Evolutionary conservation across 2,329 filamentous ascomycete species (phyloP), one percentile per base, ranked within the genome.

Genomic region (Beauveria rudraprayagi): DNA sequence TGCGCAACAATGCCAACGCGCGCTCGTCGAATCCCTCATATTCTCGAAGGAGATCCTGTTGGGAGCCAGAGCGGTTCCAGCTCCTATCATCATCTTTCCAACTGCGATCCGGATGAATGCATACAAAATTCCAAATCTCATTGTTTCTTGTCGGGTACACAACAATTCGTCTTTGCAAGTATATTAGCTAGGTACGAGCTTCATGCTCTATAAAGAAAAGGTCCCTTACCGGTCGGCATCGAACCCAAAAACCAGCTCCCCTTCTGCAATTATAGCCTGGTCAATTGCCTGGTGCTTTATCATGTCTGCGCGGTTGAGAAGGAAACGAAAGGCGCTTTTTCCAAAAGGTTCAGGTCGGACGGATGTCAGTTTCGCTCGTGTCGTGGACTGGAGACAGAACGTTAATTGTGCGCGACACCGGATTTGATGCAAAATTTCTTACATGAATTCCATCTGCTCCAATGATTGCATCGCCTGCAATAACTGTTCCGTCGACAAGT

Each of bases 231-330:
- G 11, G n/a, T 52, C 48, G 5, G 50, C 26, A 34, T 22, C 5
- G 17, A 34, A 34, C 28, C 50, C 37, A 8, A 37, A 34, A 11
- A 34, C 14, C 11, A 52, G 26, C 17, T 37, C 26, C n/a, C 28
- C 28, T 1, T 52, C 50, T 19, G 37, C 37, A 4, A 28, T 34
- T 40, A 80, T 72, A 0, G 64, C 65, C 52, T 67, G 30, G 3
- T 24, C n/a, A 9, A 47, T 17, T 69, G 60, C 1, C 76, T 74
- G 0, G 76, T 72, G 0, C 86, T 74, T 5, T 84, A 67, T 69
- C 84, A 86, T 8, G 83, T 76, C 67, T 83, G 86, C 0, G 82
- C 82, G 48, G 78, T 81, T 34, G 24, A 46, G 24, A 17, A 52
- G 11, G 19, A 52, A 52, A 19, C 48, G 28, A 52, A 34, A 52